phyloP scores from a whole-genome alignment of 352 stramenopile species.

The Phytophthora melonis region DNA sequence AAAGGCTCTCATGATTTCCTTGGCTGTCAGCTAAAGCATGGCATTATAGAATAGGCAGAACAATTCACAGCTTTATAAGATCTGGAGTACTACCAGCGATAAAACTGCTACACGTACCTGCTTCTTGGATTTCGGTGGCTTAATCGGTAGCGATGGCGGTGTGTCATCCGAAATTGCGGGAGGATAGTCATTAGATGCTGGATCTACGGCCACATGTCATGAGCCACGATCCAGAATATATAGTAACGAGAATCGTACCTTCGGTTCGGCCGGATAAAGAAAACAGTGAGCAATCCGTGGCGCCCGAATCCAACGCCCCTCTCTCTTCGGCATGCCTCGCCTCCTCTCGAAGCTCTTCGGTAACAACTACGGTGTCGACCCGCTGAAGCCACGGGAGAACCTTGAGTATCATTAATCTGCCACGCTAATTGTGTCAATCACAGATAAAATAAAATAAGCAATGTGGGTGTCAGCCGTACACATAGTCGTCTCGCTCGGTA shows the following conservation, averaged over 20 bases:
- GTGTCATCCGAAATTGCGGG: not conserved
- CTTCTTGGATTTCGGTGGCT: conserved; percentile 23
- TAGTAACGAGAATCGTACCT: conserved; percentile 4
- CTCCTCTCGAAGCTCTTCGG: conserved; percentile 53
- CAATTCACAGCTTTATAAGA: not conserved
- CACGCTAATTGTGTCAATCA: not conserved
- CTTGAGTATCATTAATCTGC: conserved; percentile 47
- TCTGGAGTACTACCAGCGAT: not conserved
- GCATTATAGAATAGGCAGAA: not conserved
- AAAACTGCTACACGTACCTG: conserved; percentile 22
- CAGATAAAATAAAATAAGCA: not conserved
- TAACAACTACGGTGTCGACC: conserved; percentile 54
- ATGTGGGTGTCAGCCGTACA: conserved; percentile 32
- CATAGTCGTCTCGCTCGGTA: conserved; percentile 56
- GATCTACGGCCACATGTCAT: conserved; percentile 5
- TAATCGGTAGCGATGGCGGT: not conserved
- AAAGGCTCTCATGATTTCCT: conserved; percentile 75
- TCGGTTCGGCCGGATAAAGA: conserved; percentile 28
- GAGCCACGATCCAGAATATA: not conserved
- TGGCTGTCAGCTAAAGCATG: conserved; percentile 44
- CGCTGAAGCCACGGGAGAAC: conserved; percentile 59
- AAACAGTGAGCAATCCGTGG: conserved; percentile 45
- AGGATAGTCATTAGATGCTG: not conserved
- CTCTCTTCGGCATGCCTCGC: conserved; percentile 54
- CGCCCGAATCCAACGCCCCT: conserved; percentile 39